A percentile compares a stretch with the other conserved stretches of the same genome.
phyloP scores from a whole-genome alignment of 208 protist species.

The Crithidia brevicula region DNA sequence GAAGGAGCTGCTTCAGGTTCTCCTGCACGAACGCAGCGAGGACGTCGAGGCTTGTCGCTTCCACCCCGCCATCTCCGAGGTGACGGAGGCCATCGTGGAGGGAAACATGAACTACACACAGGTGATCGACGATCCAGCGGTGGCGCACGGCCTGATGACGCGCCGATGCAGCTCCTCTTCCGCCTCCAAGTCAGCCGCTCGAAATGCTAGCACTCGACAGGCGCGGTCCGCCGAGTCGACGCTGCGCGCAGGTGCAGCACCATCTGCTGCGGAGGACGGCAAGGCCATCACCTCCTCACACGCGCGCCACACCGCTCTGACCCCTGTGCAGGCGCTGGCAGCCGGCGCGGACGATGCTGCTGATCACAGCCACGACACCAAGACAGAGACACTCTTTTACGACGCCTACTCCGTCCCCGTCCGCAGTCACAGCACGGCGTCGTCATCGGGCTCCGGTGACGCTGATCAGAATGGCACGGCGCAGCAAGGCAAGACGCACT shows the following conservation, averaged over 20 bases:
- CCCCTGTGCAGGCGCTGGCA: constrained; percentile 13
- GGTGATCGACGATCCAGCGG: constrained; percentile 9
- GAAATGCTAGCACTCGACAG: not conserved
- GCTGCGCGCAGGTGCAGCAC: not conserved
- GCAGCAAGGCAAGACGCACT: not conserved
- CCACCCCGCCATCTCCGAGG: constrained; percentile 18
- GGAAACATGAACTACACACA: constrained; percentile 5
- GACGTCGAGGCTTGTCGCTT: constrained; percentile 20
- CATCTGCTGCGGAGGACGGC: not conserved
- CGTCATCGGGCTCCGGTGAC: not conserved
- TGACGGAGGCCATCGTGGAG: constrained; percentile 13
- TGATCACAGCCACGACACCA: not conserved
- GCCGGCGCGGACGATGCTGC: not conserved
- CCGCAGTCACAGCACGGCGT: not conserved
- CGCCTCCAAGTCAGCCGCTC: not conserved
- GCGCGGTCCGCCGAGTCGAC: not conserved
- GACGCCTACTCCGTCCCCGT: not conserved
- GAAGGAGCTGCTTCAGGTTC: constrained; percentile 10
- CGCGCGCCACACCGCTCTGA: not conserved
- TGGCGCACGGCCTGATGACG: not conserved
- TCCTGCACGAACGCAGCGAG: constrained; percentile 5
- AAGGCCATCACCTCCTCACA: not conserved
- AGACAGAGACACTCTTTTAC: not conserved
- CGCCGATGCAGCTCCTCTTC: not conserved
- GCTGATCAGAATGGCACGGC: not conserved